phyloP scores from a whole-genome alignment of 768 basidiomycete species.

The Chlorophyllum brunneum region DNA sequence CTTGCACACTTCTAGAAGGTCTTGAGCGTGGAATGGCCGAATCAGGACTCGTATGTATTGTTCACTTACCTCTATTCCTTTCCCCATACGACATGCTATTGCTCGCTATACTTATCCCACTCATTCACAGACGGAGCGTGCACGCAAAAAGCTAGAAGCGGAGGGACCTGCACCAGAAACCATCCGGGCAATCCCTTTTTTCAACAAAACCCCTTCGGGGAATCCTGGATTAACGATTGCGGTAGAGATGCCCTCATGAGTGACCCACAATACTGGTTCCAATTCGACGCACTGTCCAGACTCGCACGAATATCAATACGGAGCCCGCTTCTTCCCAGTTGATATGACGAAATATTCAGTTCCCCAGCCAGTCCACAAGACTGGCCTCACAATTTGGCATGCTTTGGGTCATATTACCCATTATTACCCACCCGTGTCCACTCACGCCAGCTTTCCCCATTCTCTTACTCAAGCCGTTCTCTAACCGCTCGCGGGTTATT shows the following conservation, averaged over 20 bases:
- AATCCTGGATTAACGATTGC: constrained; percentile 30
- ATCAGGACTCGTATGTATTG: constrained; percentile 51
- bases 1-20: constrained; percentile 87
- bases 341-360: no score
- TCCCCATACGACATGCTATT: constrained; percentile 5
- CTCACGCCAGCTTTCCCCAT: no score
- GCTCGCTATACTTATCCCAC: constrained; percentile 9
- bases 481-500: no score
- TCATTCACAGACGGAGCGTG: constrained; percentile 57
- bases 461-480: no score
- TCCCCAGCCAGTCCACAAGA: no score
- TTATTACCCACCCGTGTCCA: no score
- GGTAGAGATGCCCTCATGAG: constrained; percentile 36
- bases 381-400: no score
- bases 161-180: constrained; percentile 60
- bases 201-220: constrained; percentile 40
- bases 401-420: no score
- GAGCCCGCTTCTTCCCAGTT: no score
- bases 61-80: constrained; percentile 9
- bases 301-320: not conserved
- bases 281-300: not conserved
- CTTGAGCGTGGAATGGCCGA: constrained; percentile 78
- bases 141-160: constrained; percentile 56
- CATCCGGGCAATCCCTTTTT: constrained; percentile 75
- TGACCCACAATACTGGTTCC: not conserved